Evolutionary conservation across 2,329 filamentous ascomycete species (phyloP).

Genomic region (Aureobasidium sp.): DNA sequence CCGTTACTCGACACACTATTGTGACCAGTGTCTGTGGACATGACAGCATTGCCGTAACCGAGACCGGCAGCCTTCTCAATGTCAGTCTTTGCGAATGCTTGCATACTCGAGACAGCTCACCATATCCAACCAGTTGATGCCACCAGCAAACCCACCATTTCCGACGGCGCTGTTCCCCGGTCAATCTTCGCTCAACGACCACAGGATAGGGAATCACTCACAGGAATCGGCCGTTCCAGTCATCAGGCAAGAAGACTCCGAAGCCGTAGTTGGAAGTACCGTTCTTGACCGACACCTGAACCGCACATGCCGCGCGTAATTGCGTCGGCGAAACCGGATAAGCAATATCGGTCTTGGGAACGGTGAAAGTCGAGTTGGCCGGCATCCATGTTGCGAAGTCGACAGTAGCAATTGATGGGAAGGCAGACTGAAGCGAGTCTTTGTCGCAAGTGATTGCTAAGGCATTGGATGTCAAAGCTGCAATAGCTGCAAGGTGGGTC

Average conservation of each 20-base stretch:
- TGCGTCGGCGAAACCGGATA: conserved; percentile 32
- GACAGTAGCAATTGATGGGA: conserved; percentile 29
- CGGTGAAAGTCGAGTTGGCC: conserved; percentile 31
- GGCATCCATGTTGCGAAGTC: conserved; percentile 26
- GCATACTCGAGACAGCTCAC: conserved; percentile 16
- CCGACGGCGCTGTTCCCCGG: conserved; percentile 26
- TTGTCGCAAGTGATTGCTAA: conserved; percentile 22
- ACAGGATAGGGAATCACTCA: neutral
- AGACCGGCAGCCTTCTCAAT: conserved; percentile 18
- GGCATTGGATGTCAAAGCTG: neutral
- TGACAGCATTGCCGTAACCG: conserved; percentile 35
- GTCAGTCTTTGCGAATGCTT: neutral
- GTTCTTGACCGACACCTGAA: conserved; percentile 24
- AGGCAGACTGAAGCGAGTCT: conserved; percentile 24
- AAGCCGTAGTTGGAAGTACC: conserved; percentile 22
- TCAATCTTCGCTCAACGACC: neutral
- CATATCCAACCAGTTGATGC: conserved; percentile 43
- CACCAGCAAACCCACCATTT: conserved; percentile 40
- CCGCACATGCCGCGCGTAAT: conserved; percentile 23
- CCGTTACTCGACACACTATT: conserved; percentile 28
- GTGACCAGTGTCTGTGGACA: conserved; percentile 40
- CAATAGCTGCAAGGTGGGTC: neutral
- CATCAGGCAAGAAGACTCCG: conserved; percentile 24
- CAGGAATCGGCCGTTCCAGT: conserved; percentile 27
- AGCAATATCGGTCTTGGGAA: conserved; percentile 29